A percentile compares a stretch with the other conserved stretches of the same genome.
phyloP scores from a whole-genome alignment of 1,284 basidiomycete genomes.

The Irpex rosettiformis region DNA sequence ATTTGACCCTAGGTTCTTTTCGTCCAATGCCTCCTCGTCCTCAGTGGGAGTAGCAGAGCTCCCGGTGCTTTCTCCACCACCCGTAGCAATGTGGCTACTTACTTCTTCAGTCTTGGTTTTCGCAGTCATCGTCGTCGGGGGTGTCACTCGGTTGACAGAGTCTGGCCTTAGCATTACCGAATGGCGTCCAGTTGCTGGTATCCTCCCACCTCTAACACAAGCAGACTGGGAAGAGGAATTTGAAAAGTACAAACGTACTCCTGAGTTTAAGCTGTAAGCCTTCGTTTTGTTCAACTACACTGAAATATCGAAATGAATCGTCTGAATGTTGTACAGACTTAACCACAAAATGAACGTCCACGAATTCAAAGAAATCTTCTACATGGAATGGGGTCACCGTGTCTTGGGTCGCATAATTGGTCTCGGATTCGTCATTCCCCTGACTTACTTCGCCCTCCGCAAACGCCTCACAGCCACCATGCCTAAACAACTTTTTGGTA shows the following conservation, averaged over 20 bases:
- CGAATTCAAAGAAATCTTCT: constrained; percentile 97
- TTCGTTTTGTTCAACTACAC: neutral
- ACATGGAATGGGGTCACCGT: constrained; percentile 99
- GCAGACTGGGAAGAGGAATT: constrained; percentile 90
- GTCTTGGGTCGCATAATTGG: constrained; percentile 92
- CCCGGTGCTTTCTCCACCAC: constrained; percentile 66
- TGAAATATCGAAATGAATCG: neutral
- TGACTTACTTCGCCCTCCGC: constrained; percentile 74
- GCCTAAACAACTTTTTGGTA: constrained; percentile 60
- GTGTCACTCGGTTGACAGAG: constrained; percentile 95
- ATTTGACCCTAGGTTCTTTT: constrained; percentile 39
- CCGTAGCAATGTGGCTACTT: constrained; percentile 83
- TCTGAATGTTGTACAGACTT: constrained; percentile 46
- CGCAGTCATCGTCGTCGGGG: constrained; percentile 92
- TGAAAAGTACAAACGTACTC: constrained; percentile 92
- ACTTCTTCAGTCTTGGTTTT: constrained; percentile 84
- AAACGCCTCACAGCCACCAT: constrained; percentile 65
- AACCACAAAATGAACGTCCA: constrained; percentile 85
- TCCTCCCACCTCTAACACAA: constrained; percentile 77
- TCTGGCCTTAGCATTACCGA: constrained; percentile 97
- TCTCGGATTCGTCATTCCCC: constrained; percentile 72
- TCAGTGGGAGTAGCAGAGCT: constrained; percentile 31
- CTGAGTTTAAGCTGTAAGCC: constrained; percentile 91
- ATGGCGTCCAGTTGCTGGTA: constrained; percentile 93
- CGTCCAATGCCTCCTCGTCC: constrained; percentile 32